Evolutionary conservation across 768 basidiomycete species (phyloP).

Genomic region (Tricholoma flavovirens): DNA sequence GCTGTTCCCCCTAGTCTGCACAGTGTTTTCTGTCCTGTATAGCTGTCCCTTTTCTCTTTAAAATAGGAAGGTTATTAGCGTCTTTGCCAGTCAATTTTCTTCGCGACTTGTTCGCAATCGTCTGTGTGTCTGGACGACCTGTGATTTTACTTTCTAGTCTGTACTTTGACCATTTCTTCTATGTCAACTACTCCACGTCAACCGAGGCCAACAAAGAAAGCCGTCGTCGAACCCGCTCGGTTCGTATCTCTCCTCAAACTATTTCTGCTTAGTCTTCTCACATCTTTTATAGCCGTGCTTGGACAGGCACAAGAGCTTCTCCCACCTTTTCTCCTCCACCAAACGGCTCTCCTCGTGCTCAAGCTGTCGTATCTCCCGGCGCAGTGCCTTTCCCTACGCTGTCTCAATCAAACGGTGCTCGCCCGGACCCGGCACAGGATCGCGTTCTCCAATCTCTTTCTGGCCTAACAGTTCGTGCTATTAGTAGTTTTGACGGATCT

Average conservation of each 20-base stretch:
- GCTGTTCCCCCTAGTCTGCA: not conserved
- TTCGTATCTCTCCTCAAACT: conserved; percentile 20
- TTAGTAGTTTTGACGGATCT: not conserved
- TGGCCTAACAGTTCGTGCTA: conserved; percentile 60
- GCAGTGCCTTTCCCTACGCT: conserved; percentile 41
- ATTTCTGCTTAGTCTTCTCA: conserved; percentile 13
- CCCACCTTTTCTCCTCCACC: conserved; percentile 66
- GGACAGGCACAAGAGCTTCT: conserved; percentile 64
- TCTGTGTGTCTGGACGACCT: conserved; percentile 35
- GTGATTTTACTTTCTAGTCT: conserved; percentile 23
- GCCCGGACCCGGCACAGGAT: conserved; percentile 47
- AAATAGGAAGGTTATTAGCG: conserved; percentile 3
- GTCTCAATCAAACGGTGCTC: conserved; percentile 43
- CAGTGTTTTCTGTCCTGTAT: not conserved
- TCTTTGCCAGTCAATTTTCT: conserved; percentile 13
- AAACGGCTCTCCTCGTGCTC: conserved; percentile 30
- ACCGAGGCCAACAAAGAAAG: conserved; percentile 60
- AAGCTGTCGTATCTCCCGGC: conserved; percentile 26
- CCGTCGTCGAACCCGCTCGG: conserved; percentile 54
- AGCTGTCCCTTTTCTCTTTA: not conserved
- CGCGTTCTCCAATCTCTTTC: conserved; percentile 58
- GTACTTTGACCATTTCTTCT: conserved; percentile 23
- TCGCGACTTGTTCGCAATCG: conserved; percentile 27
- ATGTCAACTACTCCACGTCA: conserved; percentile 67
- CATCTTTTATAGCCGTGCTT: conserved; percentile 45